Base-by-base conservation (phyloP, 768 basidiomycete species). In the Lactifluus hygrophoroides region DNA sequence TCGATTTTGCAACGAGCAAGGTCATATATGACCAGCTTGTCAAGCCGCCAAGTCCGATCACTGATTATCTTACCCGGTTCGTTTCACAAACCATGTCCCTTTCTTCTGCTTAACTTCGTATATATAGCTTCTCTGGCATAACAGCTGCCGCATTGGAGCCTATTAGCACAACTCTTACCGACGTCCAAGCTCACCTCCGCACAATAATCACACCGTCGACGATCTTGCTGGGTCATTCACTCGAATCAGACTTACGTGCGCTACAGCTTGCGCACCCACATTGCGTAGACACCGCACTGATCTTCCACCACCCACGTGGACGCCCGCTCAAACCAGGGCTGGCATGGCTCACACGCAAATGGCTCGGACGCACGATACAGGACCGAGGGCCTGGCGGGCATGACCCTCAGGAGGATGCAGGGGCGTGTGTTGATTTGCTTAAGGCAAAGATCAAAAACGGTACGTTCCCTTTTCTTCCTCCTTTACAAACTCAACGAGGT, bases 281-380 rank as follows among this genome's bases (percentile, higher is more conserved):
- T 51, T 92, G 92, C 67, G 89, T 97, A 66, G 95, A 99, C 68
- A 97, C 95, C 2, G 89, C 93, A 0, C 68, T 99, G 5, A 69
- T 87, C 10, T 99, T 85, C 73, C 88, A 94, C 68, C 95, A 99
- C 72, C 92, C 95, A 0, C 85, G 92, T 19, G 94, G 95, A 1
- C 82, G 91, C 40, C 94, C 95, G 0, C 82, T 92, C 61, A 98
- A 97, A 72, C 92, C 95, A 0, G 92, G 90, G 1, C 79, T 99
- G 7, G 94, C 94, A n/a, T 97, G 93, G 93, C 81, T 99, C 45
- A 90, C 91, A 45, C 89, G 90, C 68, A 92, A 91, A 68, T 97
- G 93, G 92, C 86, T 91, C 56, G 81, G 81, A 11, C 80, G 88
- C 51, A 90, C 94, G 65, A 98, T 99, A 43, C 95, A 98, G 70